Evolutionary conservation across 192 early-diverging fungal genomes (phyloP).

Genomic region (Piromyces finnis): DNA sequence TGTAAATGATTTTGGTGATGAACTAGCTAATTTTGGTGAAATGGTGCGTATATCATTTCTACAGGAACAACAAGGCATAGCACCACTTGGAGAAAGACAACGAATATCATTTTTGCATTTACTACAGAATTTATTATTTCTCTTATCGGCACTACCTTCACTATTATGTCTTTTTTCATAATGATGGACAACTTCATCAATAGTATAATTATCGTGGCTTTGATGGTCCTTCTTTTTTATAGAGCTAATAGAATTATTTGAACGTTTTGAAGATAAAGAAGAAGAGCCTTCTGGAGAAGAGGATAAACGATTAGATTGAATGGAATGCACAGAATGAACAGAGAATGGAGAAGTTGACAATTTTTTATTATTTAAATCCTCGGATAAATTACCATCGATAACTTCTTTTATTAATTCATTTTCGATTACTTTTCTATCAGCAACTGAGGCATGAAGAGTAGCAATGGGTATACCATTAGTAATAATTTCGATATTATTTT

Average conservation of each 20-base stretch:
- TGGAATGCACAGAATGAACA: not conserved
- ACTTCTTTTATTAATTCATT: not conserved
- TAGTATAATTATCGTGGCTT: not conserved
- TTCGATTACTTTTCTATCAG: not conserved
- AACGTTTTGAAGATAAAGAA: not conserved
- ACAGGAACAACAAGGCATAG: not conserved
- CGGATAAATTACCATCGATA: not conserved
- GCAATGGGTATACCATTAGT: not conserved
- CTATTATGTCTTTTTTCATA: not conserved
- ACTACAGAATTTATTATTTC: not conserved
- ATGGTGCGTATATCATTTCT: not conserved
- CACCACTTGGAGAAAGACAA: not conserved
- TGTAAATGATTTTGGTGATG: not conserved
- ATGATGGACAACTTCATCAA: not conserved
- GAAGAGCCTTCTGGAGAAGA: not conserved
- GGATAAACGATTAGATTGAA: not conserved
- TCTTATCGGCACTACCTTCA: not conserved
- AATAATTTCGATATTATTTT: not conserved
- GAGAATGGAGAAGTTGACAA: not conserved
- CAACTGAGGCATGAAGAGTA: not conserved
- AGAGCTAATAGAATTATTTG: not conserved
- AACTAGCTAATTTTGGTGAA: not conserved
- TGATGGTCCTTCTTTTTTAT: not conserved
- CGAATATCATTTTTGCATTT: not conserved
- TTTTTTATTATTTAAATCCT: not conserved